Evolutionary conservation across 352 stramenopile species (phyloP).

Genomic region (Pythium graminicola): DNA sequence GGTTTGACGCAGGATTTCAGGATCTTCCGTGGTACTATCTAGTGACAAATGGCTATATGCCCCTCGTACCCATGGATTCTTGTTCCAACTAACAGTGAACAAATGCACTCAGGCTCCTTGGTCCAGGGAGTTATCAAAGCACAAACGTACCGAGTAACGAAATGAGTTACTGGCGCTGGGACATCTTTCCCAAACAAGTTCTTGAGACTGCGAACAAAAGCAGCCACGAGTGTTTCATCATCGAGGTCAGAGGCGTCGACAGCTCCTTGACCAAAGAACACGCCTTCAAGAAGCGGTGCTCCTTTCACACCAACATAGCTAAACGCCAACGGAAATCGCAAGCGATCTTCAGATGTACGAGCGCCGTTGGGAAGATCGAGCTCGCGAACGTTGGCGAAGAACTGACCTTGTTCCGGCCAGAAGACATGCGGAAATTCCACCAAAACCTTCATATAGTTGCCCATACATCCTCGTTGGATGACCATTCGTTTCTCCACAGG

Average conservation of each 20-base stretch:
- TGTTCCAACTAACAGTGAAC: too few species aligned
- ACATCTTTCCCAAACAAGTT: conserved; percentile 37
- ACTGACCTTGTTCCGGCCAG: conserved; percentile 41
- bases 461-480: conserved; percentile 48
- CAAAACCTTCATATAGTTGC: conserved; percentile 74
- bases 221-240: conserved; percentile 37
- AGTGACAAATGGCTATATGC: conserved; percentile 62
- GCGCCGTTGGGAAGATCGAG: neutral
- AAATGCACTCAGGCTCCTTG: too few species aligned
- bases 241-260: conserved; percentile 32
- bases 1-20: conserved; percentile 35
- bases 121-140: too few species aligned
- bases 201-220: conserved; percentile 40
- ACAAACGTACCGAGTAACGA: conserved; percentile 40
- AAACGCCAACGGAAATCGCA: conserved; percentile 51
- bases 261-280: conserved; percentile 42
- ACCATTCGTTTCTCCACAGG: conserved; percentile 34
- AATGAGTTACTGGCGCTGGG: conserved; percentile 32
- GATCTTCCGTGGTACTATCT: conserved; percentile 53
- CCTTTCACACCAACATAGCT: conserved; percentile 53
- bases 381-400: conserved; percentile 34
- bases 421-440: conserved; percentile 59
- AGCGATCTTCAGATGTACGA: conserved; percentile 1
- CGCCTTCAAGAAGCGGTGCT: conserved; percentile 45
- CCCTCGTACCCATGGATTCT: conserved; percentile 44